phyloP scores from a whole-genome alignment of 768 basidiomycete genomes.

The Boletales sp. region DNA sequence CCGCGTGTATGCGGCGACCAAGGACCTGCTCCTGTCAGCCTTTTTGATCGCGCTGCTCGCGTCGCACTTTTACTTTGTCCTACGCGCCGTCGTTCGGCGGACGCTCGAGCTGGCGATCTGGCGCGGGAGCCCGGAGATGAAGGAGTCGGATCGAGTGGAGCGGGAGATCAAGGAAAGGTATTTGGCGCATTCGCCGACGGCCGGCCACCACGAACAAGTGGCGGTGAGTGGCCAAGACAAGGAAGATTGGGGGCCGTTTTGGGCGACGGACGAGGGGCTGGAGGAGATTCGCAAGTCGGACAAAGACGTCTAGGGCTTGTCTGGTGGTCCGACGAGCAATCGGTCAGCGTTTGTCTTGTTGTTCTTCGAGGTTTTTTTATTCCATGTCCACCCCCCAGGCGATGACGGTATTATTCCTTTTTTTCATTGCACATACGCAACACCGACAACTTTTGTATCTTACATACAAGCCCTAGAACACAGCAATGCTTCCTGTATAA shows the following conservation, averaged over 20 bases:
- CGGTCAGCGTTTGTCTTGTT: too few species aligned
- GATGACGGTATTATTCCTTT: too few species aligned
- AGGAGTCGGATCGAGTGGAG: slow-evolving; percentile 53
- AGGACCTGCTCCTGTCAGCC: slow-evolving; percentile 57
- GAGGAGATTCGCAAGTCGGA: slow-evolving; percentile 65
- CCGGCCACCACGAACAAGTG: not conserved
- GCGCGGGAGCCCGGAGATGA: slow-evolving; percentile 67
- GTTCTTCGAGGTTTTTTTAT: too few species aligned
- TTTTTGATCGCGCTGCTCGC: slow-evolving; percentile 73
- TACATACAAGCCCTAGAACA: too few species aligned
- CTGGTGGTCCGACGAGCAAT: too few species aligned
- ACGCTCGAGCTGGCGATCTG: slow-evolving; percentile 75
- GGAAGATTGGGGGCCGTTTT: slow-evolving; percentile 45
- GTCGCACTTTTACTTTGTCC: slow-evolving; percentile 80
- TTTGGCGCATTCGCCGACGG: slow-evolving; percentile 18
- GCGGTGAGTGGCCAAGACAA: slow-evolving; percentile 4
- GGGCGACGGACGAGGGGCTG: slow-evolving; percentile 70
- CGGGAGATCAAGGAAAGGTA: slow-evolving; percentile 47
- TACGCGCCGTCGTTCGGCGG: slow-evolving; percentile 60
- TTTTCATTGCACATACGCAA: too few species aligned
- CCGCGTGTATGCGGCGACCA: slow-evolving; percentile 35
- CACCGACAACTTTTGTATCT: too few species aligned
- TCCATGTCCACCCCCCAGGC: too few species aligned
- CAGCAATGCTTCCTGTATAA: too few species aligned
- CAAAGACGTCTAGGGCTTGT: slow-evolving; percentile 44